Percentiles rank a stretch among this genome's conserved stretches.
Conservation (phyloP, 2,329 filamentous ascomycete species). For the Curvularia verruculosa region DNA sequence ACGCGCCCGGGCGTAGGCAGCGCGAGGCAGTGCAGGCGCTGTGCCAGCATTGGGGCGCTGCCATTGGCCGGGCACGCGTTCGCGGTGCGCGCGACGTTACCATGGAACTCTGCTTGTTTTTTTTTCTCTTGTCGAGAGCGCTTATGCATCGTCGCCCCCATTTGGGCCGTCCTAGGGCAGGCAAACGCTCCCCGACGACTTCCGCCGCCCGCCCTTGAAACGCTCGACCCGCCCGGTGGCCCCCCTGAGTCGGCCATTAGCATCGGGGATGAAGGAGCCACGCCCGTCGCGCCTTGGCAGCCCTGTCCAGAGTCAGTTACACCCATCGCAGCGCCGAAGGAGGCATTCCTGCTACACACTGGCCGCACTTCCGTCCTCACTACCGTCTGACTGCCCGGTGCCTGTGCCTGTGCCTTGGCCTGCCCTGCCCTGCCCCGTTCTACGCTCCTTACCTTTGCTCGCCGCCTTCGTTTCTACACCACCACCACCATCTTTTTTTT, state of each 20-base stretch:
- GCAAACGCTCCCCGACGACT: constrained; percentile 18
- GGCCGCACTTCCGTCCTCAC: constrained; percentile 24
- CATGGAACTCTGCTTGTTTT: neutral
- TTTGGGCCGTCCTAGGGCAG: constrained; percentile 19
- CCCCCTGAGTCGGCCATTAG: constrained; percentile 10
- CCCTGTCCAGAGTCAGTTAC: constrained; percentile 14
- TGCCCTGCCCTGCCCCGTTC: no score
- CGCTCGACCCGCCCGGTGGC: constrained; percentile 22
- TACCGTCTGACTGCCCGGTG: constrained; percentile 20
- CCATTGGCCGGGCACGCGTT: constrained; percentile 18
- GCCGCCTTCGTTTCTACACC: constrained; percentile 10
- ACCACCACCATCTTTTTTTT: neutral
- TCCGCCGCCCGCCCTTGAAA: constrained; percentile 12
- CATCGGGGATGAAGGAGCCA: constrained; percentile 21
- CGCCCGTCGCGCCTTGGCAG: constrained; percentile 20
- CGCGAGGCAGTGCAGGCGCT: neutral
- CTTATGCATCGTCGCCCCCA: constrained; percentile 20
- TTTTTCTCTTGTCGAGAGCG: constrained; percentile 13
- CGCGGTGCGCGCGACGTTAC: constrained; percentile 11
- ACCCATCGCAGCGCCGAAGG: constrained; percentile 16
- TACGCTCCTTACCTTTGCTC: constrained; percentile 21
- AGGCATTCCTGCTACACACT: constrained; percentile 24
- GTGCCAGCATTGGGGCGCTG: neutral
- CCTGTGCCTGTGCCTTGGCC: neutral
- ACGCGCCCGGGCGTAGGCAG: no score